phyloP scores from a whole-genome alignment of 75 land plant species.

The Ceratopteris richardii region DNA sequence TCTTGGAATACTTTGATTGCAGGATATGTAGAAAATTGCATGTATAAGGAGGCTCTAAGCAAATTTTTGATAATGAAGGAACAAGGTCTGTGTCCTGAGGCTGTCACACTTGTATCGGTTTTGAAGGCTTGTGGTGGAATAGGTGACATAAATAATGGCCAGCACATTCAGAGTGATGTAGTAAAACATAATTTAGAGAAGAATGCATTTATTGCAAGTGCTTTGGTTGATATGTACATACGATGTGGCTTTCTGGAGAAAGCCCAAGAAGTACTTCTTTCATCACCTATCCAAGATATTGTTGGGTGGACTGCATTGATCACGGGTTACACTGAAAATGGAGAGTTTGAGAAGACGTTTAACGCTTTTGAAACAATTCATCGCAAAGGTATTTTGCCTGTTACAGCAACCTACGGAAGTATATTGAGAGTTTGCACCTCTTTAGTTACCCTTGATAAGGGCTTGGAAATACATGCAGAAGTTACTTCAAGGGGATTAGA shows the following conservation, averaged over 20 bases:
- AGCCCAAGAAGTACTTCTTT: conserved; percentile 6
- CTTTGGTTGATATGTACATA: conserved; percentile 13
- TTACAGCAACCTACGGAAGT: conserved; percentile 4
- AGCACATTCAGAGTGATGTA: conserved; percentile 4
- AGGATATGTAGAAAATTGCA: neutral
- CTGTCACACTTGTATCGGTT: conserved; percentile 5
- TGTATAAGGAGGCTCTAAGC: neutral
- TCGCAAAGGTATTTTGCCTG: neutral
- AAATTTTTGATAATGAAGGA: neutral
- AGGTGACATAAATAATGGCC: neutral
- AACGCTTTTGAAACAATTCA: conserved; percentile 7
- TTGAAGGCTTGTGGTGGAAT: conserved; percentile 7
- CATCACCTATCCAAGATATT: neutral
- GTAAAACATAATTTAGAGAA: conserved; percentile 7
- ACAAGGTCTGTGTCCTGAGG: conserved; percentile 4
- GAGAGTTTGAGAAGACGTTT: conserved; percentile 1
- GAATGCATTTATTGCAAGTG: conserved; percentile 1
- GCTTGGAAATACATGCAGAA: conserved; percentile 8
- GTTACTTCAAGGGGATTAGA: conserved; percentile 4
- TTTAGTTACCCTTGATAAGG: conserved; percentile 2
- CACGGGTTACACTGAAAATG: conserved; percentile 6
- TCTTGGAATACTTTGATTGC: conserved; percentile 9
- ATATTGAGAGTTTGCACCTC: conserved; percentile 8
- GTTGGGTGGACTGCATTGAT: conserved; percentile 17
- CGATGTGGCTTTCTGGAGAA: conserved; percentile 7